These are phyloP conservation scores for Aureobasidium sp. DNA, from an alignment of 2,329 filamentous ascomycete genomes.

Conservation along the genomic window DNA sequence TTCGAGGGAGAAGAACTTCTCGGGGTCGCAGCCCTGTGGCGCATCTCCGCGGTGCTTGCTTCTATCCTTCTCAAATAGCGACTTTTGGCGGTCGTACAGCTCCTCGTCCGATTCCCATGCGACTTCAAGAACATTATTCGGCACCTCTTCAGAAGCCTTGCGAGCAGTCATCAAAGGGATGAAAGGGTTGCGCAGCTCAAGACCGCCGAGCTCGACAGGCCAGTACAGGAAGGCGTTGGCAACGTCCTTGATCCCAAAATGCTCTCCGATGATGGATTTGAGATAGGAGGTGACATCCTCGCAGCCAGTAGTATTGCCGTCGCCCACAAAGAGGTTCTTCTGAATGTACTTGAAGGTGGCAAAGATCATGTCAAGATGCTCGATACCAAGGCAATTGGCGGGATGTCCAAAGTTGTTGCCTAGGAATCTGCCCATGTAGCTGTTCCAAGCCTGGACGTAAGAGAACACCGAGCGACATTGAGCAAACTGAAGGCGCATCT, in stretches of 20 bases:
- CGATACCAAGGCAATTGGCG: constrained; percentile 43
- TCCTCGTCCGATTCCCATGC: constrained; percentile 28
- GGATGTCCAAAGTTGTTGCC: constrained; percentile 44
- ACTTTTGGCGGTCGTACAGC: constrained; percentile 26
- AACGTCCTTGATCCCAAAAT: constrained; percentile 41
- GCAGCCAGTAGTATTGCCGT: constrained; percentile 15
- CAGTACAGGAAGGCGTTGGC: constrained; percentile 47
- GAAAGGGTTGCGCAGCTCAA: constrained; percentile 43
- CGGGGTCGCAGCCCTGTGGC: constrained; percentile 22
- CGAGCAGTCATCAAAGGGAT: constrained; percentile 40
- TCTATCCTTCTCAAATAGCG: constrained; percentile 23
- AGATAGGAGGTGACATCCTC: constrained; percentile 23
- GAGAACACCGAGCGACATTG: constrained; percentile 47
- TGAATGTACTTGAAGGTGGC: constrained; percentile 43
- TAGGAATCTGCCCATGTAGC: constrained; percentile 45
- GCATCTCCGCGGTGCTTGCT: constrained; percentile 15
- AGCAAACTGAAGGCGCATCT: constrained; percentile 50
- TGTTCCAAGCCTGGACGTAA: constrained; percentile 50
- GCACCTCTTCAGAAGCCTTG: constrained; percentile 34
- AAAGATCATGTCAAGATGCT: constrained; percentile 46
- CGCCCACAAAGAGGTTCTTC: constrained; percentile 32
- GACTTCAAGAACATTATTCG: constrained; percentile 7
- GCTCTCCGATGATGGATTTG: constrained; percentile 41
- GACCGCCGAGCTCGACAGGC: constrained; percentile 42
- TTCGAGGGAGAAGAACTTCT: constrained; percentile 35